These are phyloP conservation scores for Blastomyces gilchristii DNA, from an alignment of 2,329 filamentous ascomycete species.

Conservation along the genomic window DNA sequence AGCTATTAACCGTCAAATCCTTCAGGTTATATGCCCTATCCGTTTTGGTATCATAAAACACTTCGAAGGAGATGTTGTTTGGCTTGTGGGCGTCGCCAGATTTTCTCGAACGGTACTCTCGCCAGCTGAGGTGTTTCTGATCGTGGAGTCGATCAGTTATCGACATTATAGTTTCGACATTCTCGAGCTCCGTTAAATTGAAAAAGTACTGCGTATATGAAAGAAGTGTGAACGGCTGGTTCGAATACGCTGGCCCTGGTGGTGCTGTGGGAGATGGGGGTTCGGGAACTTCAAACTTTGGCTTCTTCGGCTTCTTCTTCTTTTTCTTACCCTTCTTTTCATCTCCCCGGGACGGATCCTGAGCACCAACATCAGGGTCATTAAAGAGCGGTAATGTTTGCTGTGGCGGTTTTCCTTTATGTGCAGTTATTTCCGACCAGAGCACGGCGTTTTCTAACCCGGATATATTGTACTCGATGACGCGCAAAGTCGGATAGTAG, in stretches of 20 bases:
- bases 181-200: conserved; percentile 85
- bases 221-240: conserved; percentile 67
- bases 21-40: conserved; percentile 64
- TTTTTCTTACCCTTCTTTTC: conserved; percentile 20
- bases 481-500: conserved; percentile 77
- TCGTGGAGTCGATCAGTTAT: conserved; percentile 14
- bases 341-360: neutral
- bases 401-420: neutral
- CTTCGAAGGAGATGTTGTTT: conserved; percentile 46
- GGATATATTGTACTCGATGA: conserved; percentile 88
- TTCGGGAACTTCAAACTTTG: conserved; percentile 55
- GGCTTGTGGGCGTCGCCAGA: conserved; percentile 36
- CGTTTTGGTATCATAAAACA: conserved; percentile 76
- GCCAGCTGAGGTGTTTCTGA: conserved; percentile 24
- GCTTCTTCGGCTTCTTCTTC: conserved; percentile 39
- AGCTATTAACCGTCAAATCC: conserved; percentile 76
- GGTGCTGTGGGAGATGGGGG: conserved; percentile 61
- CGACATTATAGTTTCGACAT: conserved; percentile 42
- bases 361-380: neutral
- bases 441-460: conserved; percentile 53
- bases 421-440: conserved; percentile 17
- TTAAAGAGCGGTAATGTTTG: neutral
- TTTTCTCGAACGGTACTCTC: conserved; percentile 43
- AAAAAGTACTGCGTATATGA: conserved; percentile 87
- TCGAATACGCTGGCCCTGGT: conserved; percentile 82